Evolutionary conservation across 202 grass and related monocot genomes (phyloP), one percentile per base, ranked within the genome.

Genomic region (Bolboschoenoplectus hybrid): DNA sequence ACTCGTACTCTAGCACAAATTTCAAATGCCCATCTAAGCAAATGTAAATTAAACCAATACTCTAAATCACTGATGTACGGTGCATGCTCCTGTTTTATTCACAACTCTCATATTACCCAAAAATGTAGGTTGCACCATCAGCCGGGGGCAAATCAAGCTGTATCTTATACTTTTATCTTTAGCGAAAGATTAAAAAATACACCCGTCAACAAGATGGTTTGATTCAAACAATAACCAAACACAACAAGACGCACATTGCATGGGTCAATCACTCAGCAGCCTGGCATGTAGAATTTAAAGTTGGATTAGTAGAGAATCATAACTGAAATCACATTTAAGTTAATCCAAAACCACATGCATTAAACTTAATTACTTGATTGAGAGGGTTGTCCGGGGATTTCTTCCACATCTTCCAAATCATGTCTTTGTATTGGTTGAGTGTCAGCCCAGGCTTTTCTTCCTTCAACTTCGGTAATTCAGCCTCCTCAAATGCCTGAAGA

Each of bases 331-430:
- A 85, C 16, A 77, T 10, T 45, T 36, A 55, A 45, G 41, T 63
- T 61, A 72, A 68, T 43, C 16, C 12, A 4, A 26, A 19, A 10
- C 9, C 12, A 61, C 2, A 63, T 57, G 61, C 14, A 62, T 40
- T 39, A 4, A 78, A 79, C 43, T 63, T 1, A 81, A 69, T 79
- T 81, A 98, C 97, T 91, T 98, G 92, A 86, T 96, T 96, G 70
- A 98, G 91, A 64, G 97, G 97, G 57, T 98, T 96, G 71, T 98
- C 97, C 55, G 97, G 97, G 40, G 97, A 98, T 75, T 98, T 98
- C 87, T 96, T 98, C 97, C 97, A 98, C 53, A 96, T 81, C 88
- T 98, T 98, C 97, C 97, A 98, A 86, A 98, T 90, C 97, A 98
- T 98, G 64, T 96, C 97, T 92, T 96, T 98, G 90, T 96, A 98